Evolutionary conservation across 305 asterid genomes (phyloP).

Genomic region (Fraxinus paxiana): DNA sequence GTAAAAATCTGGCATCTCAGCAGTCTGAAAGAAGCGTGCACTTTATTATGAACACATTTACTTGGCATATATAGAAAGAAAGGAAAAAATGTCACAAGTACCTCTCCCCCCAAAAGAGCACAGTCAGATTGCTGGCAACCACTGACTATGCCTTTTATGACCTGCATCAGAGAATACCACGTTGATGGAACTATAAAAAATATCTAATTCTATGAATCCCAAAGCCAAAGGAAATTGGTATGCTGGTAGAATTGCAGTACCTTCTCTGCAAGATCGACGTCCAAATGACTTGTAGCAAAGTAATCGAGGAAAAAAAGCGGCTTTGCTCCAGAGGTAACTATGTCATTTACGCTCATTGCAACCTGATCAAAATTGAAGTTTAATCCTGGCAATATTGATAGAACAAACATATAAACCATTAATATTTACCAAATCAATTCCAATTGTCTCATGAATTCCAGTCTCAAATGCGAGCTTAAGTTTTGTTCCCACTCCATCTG

Average conservation of each 20-base stretch:
- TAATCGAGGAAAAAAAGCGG: constrained; percentile 95
- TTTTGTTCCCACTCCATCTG: constrained; percentile 93
- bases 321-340: constrained; percentile 92
- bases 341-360: constrained; percentile 98
- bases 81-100: constrained; percentile 21
- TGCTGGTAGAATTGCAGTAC: constrained; percentile 28
- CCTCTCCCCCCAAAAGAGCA: constrained; percentile 93
- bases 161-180: constrained; percentile 44
- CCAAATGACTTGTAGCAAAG: constrained; percentile 83
- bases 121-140: constrained; percentile 90
- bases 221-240: background rate
- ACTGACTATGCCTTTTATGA: constrained; percentile 82
- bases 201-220: background rate
- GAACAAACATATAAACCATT: background rate
- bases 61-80: background rate
- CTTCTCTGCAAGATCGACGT: constrained; percentile 94
- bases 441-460: constrained; percentile 87
- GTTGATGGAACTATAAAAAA: background rate
- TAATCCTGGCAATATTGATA: constrained; percentile 9
- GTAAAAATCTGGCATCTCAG: constrained; percentile 96
- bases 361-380: constrained; percentile 43
- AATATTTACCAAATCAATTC: constrained; percentile 75
- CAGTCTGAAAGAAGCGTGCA: constrained; percentile 58
- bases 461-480: constrained; percentile 93
- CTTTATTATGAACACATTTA: constrained; percentile 6